A percentile compares a stretch with the other conserved stretches of the same genome.
These are phyloP conservation scores for Prosopis cineraria DNA, from an alignment of 306 rosid genomes.

Conservation along the genomic window DNA sequence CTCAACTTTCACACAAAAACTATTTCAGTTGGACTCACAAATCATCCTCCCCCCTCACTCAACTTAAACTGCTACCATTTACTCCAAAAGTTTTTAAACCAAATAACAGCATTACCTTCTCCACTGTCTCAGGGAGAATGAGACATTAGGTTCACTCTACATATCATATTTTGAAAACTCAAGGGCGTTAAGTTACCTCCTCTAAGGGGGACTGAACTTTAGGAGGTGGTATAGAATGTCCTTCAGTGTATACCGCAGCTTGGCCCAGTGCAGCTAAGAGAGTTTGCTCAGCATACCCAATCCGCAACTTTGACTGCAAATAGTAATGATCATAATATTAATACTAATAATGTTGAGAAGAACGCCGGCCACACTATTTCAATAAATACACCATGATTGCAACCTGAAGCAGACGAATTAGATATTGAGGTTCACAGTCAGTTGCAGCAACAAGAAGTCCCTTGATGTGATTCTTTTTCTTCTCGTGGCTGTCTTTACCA, in stretches of 20 bases:
- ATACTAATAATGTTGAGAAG: conserved; percentile 15
- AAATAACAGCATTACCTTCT: conserved; percentile 7
- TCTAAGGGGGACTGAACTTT: conserved; percentile 71
- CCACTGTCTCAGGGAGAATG: conserved; percentile 15
- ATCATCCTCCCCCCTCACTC: conserved; percentile 1
- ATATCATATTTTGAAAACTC: conserved; percentile 28
- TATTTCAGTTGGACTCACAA: background rate
- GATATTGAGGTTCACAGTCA: conserved; percentile 85
- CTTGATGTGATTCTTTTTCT: conserved; percentile 84
- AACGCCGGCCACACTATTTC: conserved; percentile 25
- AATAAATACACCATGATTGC: conserved; percentile 26
- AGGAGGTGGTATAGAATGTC: conserved; percentile 68
- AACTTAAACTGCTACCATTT: conserved; percentile 6
- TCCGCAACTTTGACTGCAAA: conserved; percentile 73
- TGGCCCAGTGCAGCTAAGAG: conserved; percentile 90
- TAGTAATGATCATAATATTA: conserved; percentile 4
- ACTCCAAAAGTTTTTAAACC: conserved; percentile 25
- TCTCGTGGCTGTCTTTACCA: conserved; percentile 93
- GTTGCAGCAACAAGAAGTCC: conserved; percentile 90
- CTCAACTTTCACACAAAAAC: too few relatives aligned
- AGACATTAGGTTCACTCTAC: conserved; percentile 2
- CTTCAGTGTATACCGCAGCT: conserved; percentile 78
- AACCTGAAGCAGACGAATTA: conserved; percentile 89
- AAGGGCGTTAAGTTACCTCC: conserved; percentile 57
- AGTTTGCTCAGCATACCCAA: conserved; percentile 88